Base-by-base conservation (phyloP, 768 basidiomycete genomes). In the Leccinellum luteum region DNA sequence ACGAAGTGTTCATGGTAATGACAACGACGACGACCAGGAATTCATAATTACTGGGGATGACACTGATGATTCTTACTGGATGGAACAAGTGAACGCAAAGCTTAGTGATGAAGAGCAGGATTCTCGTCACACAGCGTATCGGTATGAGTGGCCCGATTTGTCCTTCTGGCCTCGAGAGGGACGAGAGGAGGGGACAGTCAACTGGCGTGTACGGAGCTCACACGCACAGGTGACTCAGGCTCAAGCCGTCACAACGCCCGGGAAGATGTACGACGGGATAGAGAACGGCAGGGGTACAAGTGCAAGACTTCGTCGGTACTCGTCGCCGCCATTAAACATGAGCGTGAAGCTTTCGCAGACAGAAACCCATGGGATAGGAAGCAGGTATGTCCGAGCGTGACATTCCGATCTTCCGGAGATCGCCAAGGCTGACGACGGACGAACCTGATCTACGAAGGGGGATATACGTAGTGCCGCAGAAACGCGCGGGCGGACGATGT, bases 391-490 rank as follows among this genome's bases (percentile, higher is more conserved):
- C 19, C 10, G 17, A 12, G 10, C 4, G 8, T 31, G 21, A 12
- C 21, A 9, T 31, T 17, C 6, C 17, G 23, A 32, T 15, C 31
- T 23, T 15, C 6, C 13, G 3, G 4, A 27, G 17, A 12, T 8
- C 17, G 38, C 4, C 14, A 15, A 49, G 38, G 32, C 31, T 56
- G 10, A 54, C 25, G 27, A 32, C 12, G 8, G 23, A 19, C 21
- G 38, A 10, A 47, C n/a, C 17, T 38, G 35, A 38, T 38, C 35
- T 38, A n/a, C 27, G 51, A 6, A 51, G 4, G 10, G 55, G 52
- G 14, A 41, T 50, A 44, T 68, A 64, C 28, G 54, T 69, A 23
- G 58, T 64, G 19, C 66, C 67, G 4, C 67, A 67, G 31, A 67
- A 51, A 44, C 64, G 67, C 2, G 48, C 25, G 17, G 15, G 21